Base-by-base conservation (phyloP, 306 rosid species). In the Cucumis hystrix region DNA sequence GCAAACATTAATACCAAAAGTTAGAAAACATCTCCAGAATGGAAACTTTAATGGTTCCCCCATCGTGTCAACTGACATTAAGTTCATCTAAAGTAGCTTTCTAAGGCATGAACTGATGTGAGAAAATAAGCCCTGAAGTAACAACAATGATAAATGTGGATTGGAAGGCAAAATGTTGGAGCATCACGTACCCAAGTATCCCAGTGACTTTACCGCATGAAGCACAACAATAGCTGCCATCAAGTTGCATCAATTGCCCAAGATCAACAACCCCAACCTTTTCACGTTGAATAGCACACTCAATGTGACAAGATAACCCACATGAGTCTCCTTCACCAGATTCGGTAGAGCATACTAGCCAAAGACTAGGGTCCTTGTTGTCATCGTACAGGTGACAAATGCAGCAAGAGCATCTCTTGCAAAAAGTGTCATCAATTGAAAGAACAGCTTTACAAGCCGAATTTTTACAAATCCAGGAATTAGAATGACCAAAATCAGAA, bases 291-390 rank as follows among this genome's bases (percentile, higher is more conserved):
- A 92, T 90, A 58, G 99, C 99, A 84, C 99, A 96, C 75, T 96
- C 99, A 6, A 96, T 89, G 81, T 96, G 99, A 80, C 99, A 96
- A 85, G 99, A 96, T 79, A 91, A 74, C 21, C 93, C 99, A 67
- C 99, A 96, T 33, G 98, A 96, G 78, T 92, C 99, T 77, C 90
- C 90, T 79, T 80, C 84, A 73, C 86, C 81, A 75, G 97, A 88
- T 72, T 96, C 98, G 63, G 91, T 85, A 57, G 93, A 71, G 87
- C 99, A 96, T 75, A 91, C 99, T 84, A 92, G 83, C 99, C 99
- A 96, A 81, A 96, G 99, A 80, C 99, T 96, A 40, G 99, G 99
- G 81, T 96, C 99, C 90, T 96, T 96, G 85, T 96, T 96, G 86
- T 96, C 99, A 76, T 96, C 99, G 71, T 91, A 96, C 70, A 88